Evolutionary conservation across 202 grass and related monocot species (phyloP), one percentile per base, ranked within the genome.

Genomic region (Alloteropsis angusta): DNA sequence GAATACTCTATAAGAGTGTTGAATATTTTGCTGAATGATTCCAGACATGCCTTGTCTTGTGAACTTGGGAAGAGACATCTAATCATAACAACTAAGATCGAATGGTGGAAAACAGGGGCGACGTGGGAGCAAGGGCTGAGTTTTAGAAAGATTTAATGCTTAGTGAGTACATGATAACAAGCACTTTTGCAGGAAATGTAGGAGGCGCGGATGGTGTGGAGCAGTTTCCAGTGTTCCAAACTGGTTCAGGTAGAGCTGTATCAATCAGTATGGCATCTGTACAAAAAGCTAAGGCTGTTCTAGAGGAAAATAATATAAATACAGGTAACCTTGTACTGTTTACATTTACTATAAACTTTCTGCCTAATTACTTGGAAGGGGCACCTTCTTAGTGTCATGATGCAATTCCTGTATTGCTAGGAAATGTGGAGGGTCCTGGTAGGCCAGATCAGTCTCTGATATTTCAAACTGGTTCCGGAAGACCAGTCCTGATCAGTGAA

Each of bases 141-240:
- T n/a, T n/a, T n/a, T n/a, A n/a, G n/a, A n/a, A n/a, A n/a, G n/a
- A n/a, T n/a, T n/a, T n/a, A n/a, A n/a, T n/a, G n/a, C n/a, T n/a
- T n/a, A n/a, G n/a, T n/a, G n/a, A n/a, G n/a, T n/a, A n/a, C n/a
- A n/a, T n/a, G n/a, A 44, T 49, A 59, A 77, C 5, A 0, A 28
- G 14, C 26, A 16, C 34, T 65, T 12, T 60, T 48, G 42, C 72
- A 60, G 36, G 75, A 76, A 28, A 64, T 66, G 28, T 44, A 46
- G 65, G 19, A 48, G 21, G 21, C 36, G 69, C 49, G 57, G 47
- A 76, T 11, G 70, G 36, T 56, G 67, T 34, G 39, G 55, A 77
- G 46, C 83, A 75, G 7, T 71, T 84, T 84, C 85, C 86, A 84
- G 42, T 91, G n/a, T 88, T 91, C 76, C 85, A 82, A 80, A 91